Evolutionary conservation across 495 filamentous ascomycete species (phyloP), one percentile per base, ranked within the genome.

Genomic region (Umbilicaria muhlenbergii): DNA sequence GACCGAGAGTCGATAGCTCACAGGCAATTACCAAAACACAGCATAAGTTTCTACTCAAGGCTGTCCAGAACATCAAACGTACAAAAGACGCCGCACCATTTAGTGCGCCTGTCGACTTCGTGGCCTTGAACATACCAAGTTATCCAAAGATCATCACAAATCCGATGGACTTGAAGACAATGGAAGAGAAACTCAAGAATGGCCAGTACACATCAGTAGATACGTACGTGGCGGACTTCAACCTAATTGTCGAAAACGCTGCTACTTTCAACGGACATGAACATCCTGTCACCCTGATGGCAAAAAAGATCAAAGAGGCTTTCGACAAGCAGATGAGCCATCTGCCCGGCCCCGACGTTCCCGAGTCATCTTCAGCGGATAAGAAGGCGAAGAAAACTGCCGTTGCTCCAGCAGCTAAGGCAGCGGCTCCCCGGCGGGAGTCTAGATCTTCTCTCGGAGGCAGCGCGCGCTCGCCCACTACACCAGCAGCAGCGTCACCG

Each of bases 91-190:
- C 87, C 11, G 60, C 61, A 4, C 69, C 74, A 32, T 96, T 94
- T 59, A 64, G 68, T 37, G 71, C 76, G 34, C 80, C 92, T 1
- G 91, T 98, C 5, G 77, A 88, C 49, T 62, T 65, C 4, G 59
- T 76, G 13, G 73, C 70, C 31, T 52, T 84, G 44, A 78, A 77
- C 41, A 79, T 85, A 33, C 81, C 80, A 0, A 70, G 64, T 24
- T 98, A 98, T 57, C 66, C 63, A 3, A 66, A 69, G 3, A 73
- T 83, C 49, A 73, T 98, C 47, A 71, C 72, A 16, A 68, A 76
- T 0, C 86, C 88, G 0, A 85, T 89, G 69, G 91, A 95, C 56
- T 69, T 98, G 11, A 68, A 67, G 38, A 80, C 77, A 2, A 83
- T 96, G 56, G 91, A 96, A 50, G 63, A 73, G 33, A 87, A 83